Evolutionary conservation across 768 basidiomycete species (phyloP), one percentile per base, ranked within the genome.

Genomic region (Mycena indigotica): DNA sequence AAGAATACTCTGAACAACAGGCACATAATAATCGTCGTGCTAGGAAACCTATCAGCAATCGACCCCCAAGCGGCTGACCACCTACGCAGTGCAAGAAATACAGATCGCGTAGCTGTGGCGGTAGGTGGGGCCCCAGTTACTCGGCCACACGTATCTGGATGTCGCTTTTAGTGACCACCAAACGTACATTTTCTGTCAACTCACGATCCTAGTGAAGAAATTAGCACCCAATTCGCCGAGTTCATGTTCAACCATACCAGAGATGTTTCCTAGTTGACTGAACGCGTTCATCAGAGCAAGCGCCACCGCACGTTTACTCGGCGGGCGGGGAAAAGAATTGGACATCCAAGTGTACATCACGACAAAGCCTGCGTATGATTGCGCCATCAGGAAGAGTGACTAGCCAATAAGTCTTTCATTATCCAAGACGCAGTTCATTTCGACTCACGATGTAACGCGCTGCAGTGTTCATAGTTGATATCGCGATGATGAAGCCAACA

Each of bases 231-330:
- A 50, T 13, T 16, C 13, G 15, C 5, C 35, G 13, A 44, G 3
- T 29, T 13, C 21, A 39, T 3, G n/a, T 30, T 51, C 12, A 16
- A 16, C 19, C 55, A 39, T 25, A 54, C 56, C 92, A 17, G 87
- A 79, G 55, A 95, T 78, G 71, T 95, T 95, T 4, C 93, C 94
- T 25, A 94, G 77, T 67, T 91, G 87, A 28, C 87, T 85, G 71
- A 89, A 89, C 25, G 87, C 84, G 70, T 93, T 91, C 67, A 92
- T 82, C 65, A 89, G 75, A 12, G 90, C 92, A 57, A 95, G 77
- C 5, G 90, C 86, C 19, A 93, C 87, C 13, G 92, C 89, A 10
- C 92, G 85, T 72, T 93, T 93, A 38, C 90, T 85, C 5, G 91
- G 80, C 24, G 93, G 88, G 19, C 83, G 83, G 25, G 91, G 84